Percentiles rank a stretch among this genome's conserved stretches.
These are phyloP conservation scores for Solanum rostratum DNA, from an alignment of 257 asterid species.

Conservation along the genomic window DNA sequence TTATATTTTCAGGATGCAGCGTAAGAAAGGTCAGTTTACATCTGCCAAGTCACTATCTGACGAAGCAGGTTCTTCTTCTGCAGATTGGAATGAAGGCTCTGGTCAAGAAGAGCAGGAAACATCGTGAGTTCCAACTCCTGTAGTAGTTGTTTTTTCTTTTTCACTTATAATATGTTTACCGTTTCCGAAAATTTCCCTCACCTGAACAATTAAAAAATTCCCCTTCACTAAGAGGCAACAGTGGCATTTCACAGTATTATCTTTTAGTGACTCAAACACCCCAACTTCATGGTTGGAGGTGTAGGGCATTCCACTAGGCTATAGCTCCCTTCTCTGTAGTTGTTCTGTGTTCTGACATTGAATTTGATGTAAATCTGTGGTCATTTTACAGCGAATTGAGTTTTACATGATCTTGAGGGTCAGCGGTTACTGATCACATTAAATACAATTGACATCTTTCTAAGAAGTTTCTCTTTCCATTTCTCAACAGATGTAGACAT, in stretches of 20 bases:
- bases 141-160: not conserved
- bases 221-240: not conserved
- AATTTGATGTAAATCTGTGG: not conserved
- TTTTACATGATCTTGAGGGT: not conserved
- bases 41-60: constrained; percentile 71
- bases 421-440: not conserved
- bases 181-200: not conserved
- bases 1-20: constrained; percentile 74
- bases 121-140: constrained; percentile 35
- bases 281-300: not conserved
- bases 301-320: not conserved
- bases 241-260: not conserved
- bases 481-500: constrained; percentile 60
- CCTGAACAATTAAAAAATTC: not conserved
- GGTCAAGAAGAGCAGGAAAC: constrained; percentile 86
- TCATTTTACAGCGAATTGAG: not conserved
- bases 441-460: not conserved
- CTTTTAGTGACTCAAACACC: not conserved
- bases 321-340: not conserved
- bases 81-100: constrained; percentile 57
- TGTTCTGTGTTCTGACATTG: not conserved
- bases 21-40: constrained; percentile 96
- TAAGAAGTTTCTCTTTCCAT: not conserved
- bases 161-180: not conserved
- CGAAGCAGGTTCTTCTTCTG: constrained; percentile 71